Base-by-base conservation (phyloP, 805 yeast genomes). In the Metschnikowia sp. region DNA sequence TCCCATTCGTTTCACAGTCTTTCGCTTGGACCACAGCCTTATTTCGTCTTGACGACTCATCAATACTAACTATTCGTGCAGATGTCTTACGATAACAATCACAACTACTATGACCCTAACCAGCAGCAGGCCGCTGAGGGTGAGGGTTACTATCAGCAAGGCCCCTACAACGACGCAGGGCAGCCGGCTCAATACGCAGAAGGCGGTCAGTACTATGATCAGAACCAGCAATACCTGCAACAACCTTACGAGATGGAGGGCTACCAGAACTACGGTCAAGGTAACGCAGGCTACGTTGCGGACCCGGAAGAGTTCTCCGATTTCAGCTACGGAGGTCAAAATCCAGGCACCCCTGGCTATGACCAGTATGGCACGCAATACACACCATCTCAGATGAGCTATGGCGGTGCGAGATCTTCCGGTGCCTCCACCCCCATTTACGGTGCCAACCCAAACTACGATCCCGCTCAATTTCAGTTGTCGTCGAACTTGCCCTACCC, bases 351-450 rank as follows among this genome's bases (percentile, higher is more conserved):
- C 47, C 83, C 87, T 8, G 82, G 83, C 35, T 83, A 82, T 60
- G 87, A 82, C 62, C 81, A 78, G 57, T 80, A 81, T 55, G 83
- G 83, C 35, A 79, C 86, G 33, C 88, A 83, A 58, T 83, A 84
- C 64, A 84, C 94, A 39, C 91, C 95, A 26, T 88, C 96, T 5
- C 94, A 87, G 66, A 82, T 86, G 84, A 82, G 88, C 61, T 90
- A 85, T 62, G 94, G 87, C 54, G 91, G 84, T 36, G 64, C 61
- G n/a, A 81, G 94, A 62, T 86, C 94, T 0, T 84, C 95, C 10
- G 97, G 97, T 52, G 88, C 96, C 37, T 88, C 96, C 2, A 94
- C 99, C 36, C 98, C 99, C 18, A 81, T 88, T 57, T 87, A 87
- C 63, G 95, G 94, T 36, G 82, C 82, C 47, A 59, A 59, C 48